Conservation (phyloP, 2,329 filamentous ascomycete genomes). For the Phoma herbarum region DNA sequence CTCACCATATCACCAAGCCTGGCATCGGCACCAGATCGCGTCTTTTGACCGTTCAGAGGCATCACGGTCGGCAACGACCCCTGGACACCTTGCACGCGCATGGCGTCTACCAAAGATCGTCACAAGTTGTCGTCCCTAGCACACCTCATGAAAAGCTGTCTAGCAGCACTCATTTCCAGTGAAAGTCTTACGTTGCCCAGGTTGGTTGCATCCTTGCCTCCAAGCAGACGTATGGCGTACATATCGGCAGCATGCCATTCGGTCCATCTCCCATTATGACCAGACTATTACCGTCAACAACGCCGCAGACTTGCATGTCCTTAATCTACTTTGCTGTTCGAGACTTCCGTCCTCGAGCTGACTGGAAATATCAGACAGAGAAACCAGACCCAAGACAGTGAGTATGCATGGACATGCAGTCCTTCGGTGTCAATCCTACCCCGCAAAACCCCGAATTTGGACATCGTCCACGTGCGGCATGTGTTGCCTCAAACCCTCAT, state of each 20-base stretch:
- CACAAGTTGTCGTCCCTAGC: background rate
- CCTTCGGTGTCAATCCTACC: conserved; percentile 2
- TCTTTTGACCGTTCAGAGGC: background rate
- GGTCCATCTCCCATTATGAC: background rate
- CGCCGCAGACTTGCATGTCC: conserved; percentile 2
- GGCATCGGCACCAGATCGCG: background rate
- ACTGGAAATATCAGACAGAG: background rate
- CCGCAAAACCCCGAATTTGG: conserved; percentile 2
- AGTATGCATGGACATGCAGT: conserved; percentile 4
- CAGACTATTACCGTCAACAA: background rate
- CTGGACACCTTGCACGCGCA: background rate
- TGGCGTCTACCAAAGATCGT: background rate
- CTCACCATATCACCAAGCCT: background rate
- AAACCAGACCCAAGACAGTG: conserved; percentile 2
- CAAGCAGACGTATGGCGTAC: background rate
- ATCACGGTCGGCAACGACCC: background rate
- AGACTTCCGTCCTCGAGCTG: conserved; percentile 10
- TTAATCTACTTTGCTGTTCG: conserved; percentile 11
- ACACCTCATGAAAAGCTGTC: background rate
- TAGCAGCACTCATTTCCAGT: background rate
- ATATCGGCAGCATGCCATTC: background rate
- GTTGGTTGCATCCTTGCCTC: background rate
- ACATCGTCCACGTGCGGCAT: conserved; percentile 2
- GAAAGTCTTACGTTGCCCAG: background rate
- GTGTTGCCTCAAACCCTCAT: background rate